Conservation (phyloP, 441 rosid species). For the Adansonia grandidieri region DNA sequence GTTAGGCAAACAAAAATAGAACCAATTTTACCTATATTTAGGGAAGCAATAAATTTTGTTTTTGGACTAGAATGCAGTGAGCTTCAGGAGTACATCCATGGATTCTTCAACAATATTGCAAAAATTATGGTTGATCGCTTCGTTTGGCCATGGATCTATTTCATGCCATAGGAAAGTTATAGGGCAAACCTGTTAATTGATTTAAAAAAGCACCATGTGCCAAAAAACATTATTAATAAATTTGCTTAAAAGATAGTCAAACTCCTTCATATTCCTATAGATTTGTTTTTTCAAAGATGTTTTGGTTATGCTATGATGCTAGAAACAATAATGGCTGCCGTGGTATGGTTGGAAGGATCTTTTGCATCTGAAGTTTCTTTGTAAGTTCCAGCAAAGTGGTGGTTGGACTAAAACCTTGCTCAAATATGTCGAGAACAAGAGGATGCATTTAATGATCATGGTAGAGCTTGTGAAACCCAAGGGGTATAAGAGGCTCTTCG, state of each 20-base stretch:
- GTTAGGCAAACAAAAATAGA: conserved; percentile 84
- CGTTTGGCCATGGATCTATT: conserved; percentile 18
- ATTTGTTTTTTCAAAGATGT: no score
- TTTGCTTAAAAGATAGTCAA: no score
- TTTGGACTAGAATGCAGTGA: conserved; percentile 89
- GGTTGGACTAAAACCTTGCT: conserved; percentile 66
- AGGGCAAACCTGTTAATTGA: no score
- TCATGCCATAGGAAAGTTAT: no score
- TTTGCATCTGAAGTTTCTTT: conserved; percentile 52
- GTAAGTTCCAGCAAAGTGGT: conserved; percentile 59
- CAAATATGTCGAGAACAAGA: conserved; percentile 68
- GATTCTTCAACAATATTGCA: conserved; percentile 93
- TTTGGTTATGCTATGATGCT: no score
- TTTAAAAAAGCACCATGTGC: no score
- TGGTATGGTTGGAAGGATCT: no score
- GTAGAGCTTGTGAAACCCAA: conserved; percentile 55
- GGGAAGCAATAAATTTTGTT: conserved; percentile 94
- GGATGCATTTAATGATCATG: conserved; percentile 74
- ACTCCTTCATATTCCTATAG: no score
- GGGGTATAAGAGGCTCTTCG: conserved; percentile 59
- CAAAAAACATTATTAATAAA: no score
- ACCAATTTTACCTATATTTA: conserved; percentile 73
- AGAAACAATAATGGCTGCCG: no score
- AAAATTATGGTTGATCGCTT: conserved; percentile 89
- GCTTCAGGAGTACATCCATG: conserved; percentile 94